Percentiles rank a stretch among this genome's conserved stretches.
These are phyloP conservation scores for Phellopilus nigrolimitatus DNA, from an alignment of 1,284 basidiomycete species.

Conservation along the genomic window DNA sequence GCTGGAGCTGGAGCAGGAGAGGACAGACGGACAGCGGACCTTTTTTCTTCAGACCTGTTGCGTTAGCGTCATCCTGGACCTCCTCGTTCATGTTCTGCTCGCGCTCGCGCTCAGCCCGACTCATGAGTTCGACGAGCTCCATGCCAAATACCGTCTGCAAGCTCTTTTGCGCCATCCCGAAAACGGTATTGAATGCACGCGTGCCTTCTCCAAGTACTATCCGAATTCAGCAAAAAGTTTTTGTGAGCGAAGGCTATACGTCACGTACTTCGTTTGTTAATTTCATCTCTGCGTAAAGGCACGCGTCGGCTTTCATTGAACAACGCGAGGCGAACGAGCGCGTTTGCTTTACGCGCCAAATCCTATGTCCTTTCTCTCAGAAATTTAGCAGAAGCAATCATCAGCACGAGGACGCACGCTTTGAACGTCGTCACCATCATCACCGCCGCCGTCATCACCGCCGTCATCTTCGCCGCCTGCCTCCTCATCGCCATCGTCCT, in stretches of 20 bases:
- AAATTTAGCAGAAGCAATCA: neutral
- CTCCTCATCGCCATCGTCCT: constrained; percentile 27
- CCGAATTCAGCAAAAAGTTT: constrained; percentile 1
- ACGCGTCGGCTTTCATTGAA: constrained; percentile 62
- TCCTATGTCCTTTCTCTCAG: constrained; percentile 37
- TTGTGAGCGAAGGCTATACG: neutral
- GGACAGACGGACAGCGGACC: constrained; percentile 28
- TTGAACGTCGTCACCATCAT: constrained; percentile 25
- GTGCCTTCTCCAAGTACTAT: constrained; percentile 56
- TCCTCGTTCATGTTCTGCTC: constrained; percentile 32
- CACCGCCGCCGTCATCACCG: constrained; percentile 25
- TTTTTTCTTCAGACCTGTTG: constrained; percentile 54
- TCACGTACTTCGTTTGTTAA: constrained; percentile 64
- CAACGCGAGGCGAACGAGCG: constrained; percentile 67
- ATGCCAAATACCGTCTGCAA: constrained; percentile 62
- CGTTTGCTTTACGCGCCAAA: constrained; percentile 50
- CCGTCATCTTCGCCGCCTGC: constrained; percentile 26
- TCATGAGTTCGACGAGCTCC: constrained; percentile 70
- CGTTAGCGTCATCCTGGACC: constrained; percentile 38
- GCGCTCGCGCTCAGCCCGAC: constrained; percentile 51
- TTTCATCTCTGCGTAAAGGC: constrained; percentile 65
- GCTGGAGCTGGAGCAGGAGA: neutral
- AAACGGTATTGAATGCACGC: constrained; percentile 53
- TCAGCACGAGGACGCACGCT: constrained; percentile 13
- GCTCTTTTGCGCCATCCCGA: constrained; percentile 53